A percentile compares a stretch with the other conserved stretches of the same genome.
Conservation (phyloP, 192 early-diverging fungal species). For the Rhizoclosmatium sp. region DNA sequence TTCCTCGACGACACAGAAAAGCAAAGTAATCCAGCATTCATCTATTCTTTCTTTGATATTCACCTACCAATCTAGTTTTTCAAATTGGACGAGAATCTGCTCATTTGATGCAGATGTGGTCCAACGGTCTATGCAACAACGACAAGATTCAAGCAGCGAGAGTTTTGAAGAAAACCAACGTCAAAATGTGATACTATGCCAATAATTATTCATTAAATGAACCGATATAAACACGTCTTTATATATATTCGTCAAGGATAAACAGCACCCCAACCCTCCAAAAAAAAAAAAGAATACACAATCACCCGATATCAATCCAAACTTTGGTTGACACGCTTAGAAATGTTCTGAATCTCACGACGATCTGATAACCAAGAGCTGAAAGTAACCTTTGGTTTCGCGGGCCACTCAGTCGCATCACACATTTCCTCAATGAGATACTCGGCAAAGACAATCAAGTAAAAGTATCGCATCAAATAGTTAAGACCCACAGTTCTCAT, state of each 20-base stretch:
- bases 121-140: conserved; percentile 35
- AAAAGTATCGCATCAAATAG: conserved; percentile 72
- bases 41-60: background rate
- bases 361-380: conserved; percentile 62
- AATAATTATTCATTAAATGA: too few species aligned
- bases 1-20: conserved; percentile 53
- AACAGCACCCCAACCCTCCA: background rate
- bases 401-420: conserved; percentile 17
- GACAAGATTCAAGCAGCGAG: conserved; percentile 46
- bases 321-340: conserved; percentile 35
- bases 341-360: conserved; percentile 65
- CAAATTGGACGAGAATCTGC: conserved; percentile 45
- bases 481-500: conserved; percentile 56
- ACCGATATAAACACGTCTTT: too few species aligned
- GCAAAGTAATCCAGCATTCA: conserved; percentile 38
- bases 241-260: background rate
- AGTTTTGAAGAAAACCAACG: conserved; percentile 34
- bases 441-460: conserved; percentile 71
- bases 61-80: conserved; percentile 36
- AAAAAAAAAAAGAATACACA: background rate
- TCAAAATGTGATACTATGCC: conserved; percentile 5
- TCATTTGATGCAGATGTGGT: conserved; percentile 41
- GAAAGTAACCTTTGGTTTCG: conserved; percentile 49
- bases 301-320: conserved; percentile 35
- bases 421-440: conserved; percentile 63